Base-by-base conservation (phyloP, 352 stramenopile genomes). In the Aphanomyces stellatus region DNA sequence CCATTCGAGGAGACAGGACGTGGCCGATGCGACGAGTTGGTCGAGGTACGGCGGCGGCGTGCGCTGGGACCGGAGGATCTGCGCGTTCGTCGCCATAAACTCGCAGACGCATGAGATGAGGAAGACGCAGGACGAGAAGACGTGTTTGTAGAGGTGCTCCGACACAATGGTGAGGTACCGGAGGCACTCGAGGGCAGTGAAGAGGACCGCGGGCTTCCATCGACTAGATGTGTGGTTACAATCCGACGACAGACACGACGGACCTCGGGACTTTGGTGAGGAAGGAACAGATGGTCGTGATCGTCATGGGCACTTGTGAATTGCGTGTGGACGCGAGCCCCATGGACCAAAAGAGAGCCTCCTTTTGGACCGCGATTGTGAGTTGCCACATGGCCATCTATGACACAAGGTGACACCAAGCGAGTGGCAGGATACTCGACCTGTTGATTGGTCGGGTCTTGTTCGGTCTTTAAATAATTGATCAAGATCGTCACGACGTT, bases 381-480 rank as follows among this genome's bases (percentile, higher is more conserved):
- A 95, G 74, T 53, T 91, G 77, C 86, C 86, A 95, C 70, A 95
- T 87, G 53, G 88, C 88, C 86, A 95, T 93, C 48, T 69, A 69
- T 6, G 33, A 57, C 19, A 22, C 19, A 42, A n/a, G n/a, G 24
- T 42, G 10, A 67, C 17, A 22, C 33, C 15, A 65, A n/a, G 37
- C 37, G 24, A 30, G 25, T 28, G 22, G 35, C 17, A 5, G 11
- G 17, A 48, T 42, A 2, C 3, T 11, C 19, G 6, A 40, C 48
- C 61, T 95, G 86, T 70, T 92, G 84, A 69, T 95, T 95, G 13
- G 86, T 93, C 4, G 86, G 84, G 49, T 95, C 86, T 33, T 62
- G 80, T 65, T 95, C 86, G 0, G 74, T 82, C 57, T 95, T 95
- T 51, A 92, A 82, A 15, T 81, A 82, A 55, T 85, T 90, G 74